Evolutionary conservation across 2,329 filamentous ascomycete genomes (phyloP).

Genomic region (Colletotrichum destructivum): DNA sequence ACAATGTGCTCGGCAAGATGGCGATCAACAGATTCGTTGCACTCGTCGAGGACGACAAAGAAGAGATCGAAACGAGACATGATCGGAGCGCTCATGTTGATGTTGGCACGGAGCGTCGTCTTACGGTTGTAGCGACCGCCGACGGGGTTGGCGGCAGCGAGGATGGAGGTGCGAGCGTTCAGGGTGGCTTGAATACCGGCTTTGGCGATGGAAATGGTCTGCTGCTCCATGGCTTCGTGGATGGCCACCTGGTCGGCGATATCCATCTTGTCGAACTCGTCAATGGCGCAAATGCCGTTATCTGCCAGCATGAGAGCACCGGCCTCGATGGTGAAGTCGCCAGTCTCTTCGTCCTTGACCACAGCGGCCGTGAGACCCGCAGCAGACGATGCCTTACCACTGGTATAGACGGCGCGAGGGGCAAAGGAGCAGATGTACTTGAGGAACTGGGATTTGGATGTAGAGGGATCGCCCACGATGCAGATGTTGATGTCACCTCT

Average conservation of each 20-base stretch:
- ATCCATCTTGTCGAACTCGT: constrained; percentile 99
- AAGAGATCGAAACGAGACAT: constrained; percentile 99
- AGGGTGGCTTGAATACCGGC: constrained; percentile 98
- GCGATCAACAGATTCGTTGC: constrained; percentile 91
- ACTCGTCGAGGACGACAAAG: constrained; percentile 97
- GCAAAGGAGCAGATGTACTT: constrained; percentile 98
- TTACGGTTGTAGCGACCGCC: constrained; percentile 98
- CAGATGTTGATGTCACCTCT: constrained; percentile 99
- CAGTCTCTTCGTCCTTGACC: constrained; percentile 97
- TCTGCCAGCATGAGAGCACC: constrained; percentile 98
- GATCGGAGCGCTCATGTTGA: constrained; percentile 99
- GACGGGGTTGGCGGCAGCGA: constrained; percentile 96
- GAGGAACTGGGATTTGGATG: constrained; percentile 97
- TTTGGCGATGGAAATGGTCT: constrained; percentile 99
- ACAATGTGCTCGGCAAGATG: constrained; percentile 97
- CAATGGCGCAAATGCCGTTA: constrained; percentile 97
- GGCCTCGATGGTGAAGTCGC: constrained; percentile 98
- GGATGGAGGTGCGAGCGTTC: constrained; percentile 94
- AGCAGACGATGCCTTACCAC: constrained; percentile 96
- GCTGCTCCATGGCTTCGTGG: constrained; percentile 99
- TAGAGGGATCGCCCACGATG: constrained; percentile 96
- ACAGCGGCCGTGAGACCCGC: constrained; percentile 98
- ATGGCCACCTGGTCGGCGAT: constrained; percentile 97
- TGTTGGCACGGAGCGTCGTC: constrained; percentile 91
- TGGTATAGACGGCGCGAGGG: constrained; percentile 97